Percentiles rank a stretch among this genome's conserved stretches.
These are phyloP conservation scores for Sideroxylon spinosum DNA, from an alignment of 179 eudicot species.

Conservation along the genomic window DNA sequence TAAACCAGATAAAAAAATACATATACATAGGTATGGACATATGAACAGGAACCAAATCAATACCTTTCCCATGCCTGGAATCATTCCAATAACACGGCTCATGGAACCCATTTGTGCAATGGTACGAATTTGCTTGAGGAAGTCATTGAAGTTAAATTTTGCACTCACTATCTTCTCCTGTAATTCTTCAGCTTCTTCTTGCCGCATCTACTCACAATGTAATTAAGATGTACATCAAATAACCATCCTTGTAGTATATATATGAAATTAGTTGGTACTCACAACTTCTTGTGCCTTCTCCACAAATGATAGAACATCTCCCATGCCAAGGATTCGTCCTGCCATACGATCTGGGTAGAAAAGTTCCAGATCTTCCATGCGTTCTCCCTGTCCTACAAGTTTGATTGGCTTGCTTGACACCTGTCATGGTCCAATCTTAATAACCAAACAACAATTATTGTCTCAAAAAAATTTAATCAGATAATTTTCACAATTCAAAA, in stretches of 20 bases:
- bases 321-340: conserved; percentile 97
- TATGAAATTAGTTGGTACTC: conserved; percentile 33
- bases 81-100: conserved; percentile 98
- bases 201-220: conserved; percentile 62
- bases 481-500: background rate
- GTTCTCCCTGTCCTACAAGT: conserved; percentile 96
- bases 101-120: conserved; percentile 98
- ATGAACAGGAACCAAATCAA: conserved; percentile 3
- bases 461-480: too few species aligned
- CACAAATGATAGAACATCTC: conserved; percentile 95
- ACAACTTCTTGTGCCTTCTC: conserved; percentile 99
- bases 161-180: conserved; percentile 97
- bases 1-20: too few species aligned
- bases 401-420: conserved; percentile 99
- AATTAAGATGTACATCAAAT: conserved; percentile 14
- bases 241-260: conserved; percentile 2
- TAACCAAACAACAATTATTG: background rate
- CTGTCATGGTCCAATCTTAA: conserved; percentile 30
- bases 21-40: background rate
- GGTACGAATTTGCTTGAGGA: conserved; percentile 92
- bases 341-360: conserved; percentile 99
- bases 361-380: conserved; percentile 98
- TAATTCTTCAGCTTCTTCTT: conserved; percentile 93
- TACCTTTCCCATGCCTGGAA: conserved; percentile 99
- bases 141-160: conserved; percentile 92